Percentiles rank a stretch among this genome's conserved stretches.
Evolutionary conservation across 2,329 filamentous ascomycete species (phyloP).

Genomic region (Penicillium sp.): DNA sequence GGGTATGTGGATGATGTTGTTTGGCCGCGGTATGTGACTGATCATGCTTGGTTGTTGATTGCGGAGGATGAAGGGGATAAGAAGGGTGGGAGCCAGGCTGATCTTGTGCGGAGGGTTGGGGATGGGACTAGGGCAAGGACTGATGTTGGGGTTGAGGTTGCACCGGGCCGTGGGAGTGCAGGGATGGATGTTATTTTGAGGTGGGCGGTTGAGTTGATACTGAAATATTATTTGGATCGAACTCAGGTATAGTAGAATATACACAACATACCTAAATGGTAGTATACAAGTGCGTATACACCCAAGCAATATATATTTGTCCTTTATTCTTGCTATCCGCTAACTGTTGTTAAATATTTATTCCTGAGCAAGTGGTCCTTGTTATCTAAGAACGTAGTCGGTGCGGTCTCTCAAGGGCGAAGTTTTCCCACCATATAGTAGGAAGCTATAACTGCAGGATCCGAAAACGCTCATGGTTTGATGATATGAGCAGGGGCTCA

Average conservation of each 20-base stretch:
- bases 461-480: too few species aligned
- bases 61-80: slow-evolving; percentile 56
- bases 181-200: slow-evolving; percentile 62
- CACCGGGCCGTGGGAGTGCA: slow-evolving; percentile 53
- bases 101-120: slow-evolving; percentile 31
- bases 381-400: background rate
- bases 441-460: too few species aligned
- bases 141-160: slow-evolving; percentile 46
- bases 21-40: slow-evolving; percentile 87
- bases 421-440: too few species aligned
- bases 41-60: slow-evolving; percentile 78
- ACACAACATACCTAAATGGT: too few species aligned
- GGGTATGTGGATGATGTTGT: slow-evolving; percentile 93
- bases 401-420: too few species aligned
- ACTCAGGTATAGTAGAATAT: background rate
- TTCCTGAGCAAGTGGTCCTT: too few species aligned
- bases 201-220: slow-evolving; percentile 66
- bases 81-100: slow-evolving; percentile 31
- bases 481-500: too few species aligned
- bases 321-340: background rate
- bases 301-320: background rate
- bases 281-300: background rate
- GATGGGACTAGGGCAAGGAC: slow-evolving; percentile 43
- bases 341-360: too few species aligned
- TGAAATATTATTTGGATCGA: slow-evolving; percentile 36